Evolutionary conservation across 257 asterid species (phyloP), one percentile per base, ranked within the genome.

Genomic region (Phtheirospermum japonicum): DNA sequence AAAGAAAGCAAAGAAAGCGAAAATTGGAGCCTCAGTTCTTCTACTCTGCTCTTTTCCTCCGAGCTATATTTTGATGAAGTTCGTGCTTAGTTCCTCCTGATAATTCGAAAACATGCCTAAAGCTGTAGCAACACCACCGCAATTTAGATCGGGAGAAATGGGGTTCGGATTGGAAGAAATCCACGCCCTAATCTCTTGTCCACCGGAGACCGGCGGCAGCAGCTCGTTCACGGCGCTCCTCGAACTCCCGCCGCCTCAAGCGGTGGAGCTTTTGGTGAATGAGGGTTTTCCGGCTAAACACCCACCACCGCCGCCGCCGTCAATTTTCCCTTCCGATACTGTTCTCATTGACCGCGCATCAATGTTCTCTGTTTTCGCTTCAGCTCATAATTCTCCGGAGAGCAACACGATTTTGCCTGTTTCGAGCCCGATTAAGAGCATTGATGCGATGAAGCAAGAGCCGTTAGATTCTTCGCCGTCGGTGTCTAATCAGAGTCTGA

Each of bases 231-330:
- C 90, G 53, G 95, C 92, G 20, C 84, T 90, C 2, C 90, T 87
- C 59, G 94, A 79, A 52, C 95, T 90, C n/a, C 88, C 95, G 9
- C 83, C 95, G 61, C 83, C 82, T 52, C 92, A 83, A 70, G 95
- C 95, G 59, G 82, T 87, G 70, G 90, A 90, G 75, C 90, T 90
- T 28, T 59, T 90, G 32, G 85, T 82, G 5, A 74, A 75, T 26
- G 81, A 69, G 2, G 81, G 71, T 66, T 63, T 72, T 17, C 61
- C 65, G 61, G 53, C 36, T 3, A 70, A 75, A 66, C 74, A 12
- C 76, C 80, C 9, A 75, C n/a, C n/a, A n/a, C n/a, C n/a, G n/a
- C n/a, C n/a, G n/a, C n/a, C n/a, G n/a, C n/a, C 74, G 28, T 83
- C 85, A 16, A 70, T 79, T 67, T 86, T 86, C 40, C 85, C 89